phyloP scores from a whole-genome alignment of 306 rosid species.

The Astragalus glycyphyllos region DNA sequence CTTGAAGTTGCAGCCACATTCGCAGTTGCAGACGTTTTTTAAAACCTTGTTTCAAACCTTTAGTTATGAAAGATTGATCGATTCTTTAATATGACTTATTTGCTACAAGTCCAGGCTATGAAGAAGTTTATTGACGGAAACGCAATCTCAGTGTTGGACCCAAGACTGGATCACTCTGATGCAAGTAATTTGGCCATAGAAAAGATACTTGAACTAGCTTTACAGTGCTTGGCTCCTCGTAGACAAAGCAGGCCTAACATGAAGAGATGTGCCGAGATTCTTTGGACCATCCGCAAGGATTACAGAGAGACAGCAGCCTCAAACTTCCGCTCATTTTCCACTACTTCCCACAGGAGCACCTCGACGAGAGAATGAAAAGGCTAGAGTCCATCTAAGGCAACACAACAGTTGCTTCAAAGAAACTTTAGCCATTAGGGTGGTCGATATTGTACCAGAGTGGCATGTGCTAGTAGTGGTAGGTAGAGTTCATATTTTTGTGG shows the following conservation, averaged over 20 bases:
- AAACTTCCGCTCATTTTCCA: slow-evolving; percentile 66
- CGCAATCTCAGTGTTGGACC: slow-evolving; percentile 66
- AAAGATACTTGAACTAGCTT: slow-evolving; percentile 83
- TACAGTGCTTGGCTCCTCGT: slow-evolving; percentile 91
- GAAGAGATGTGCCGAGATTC: slow-evolving; percentile 91
- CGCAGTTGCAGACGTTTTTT: too few species aligned
- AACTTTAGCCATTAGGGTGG: slow-evolving; percentile 21
- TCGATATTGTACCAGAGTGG: slow-evolving; percentile 33
- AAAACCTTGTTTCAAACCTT: not conserved
- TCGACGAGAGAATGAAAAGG: slow-evolving; percentile 47
- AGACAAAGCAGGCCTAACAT: slow-evolving; percentile 90
- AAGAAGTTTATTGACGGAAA: slow-evolving; percentile 74
- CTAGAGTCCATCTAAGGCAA: slow-evolving; percentile 1
- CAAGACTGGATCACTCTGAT: slow-evolving; percentile 61
- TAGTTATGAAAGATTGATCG: not conserved
- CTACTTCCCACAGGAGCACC: slow-evolving; percentile 56
- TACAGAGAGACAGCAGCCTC: slow-evolving; percentile 62
- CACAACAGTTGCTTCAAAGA: slow-evolving; percentile 26
- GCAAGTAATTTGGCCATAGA: slow-evolving; percentile 67
- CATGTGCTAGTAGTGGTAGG: slow-evolving; percentile 33
- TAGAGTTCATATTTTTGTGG: slow-evolving; percentile 42
- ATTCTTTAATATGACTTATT: slow-evolving; percentile 35
- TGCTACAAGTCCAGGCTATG: slow-evolving; percentile 76
- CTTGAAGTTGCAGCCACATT: too few species aligned
- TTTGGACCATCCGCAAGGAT: slow-evolving; percentile 94